Evolutionary conservation across 2,329 filamentous ascomycete species (phyloP).

Genomic region (Macrophomina phaseolina): DNA sequence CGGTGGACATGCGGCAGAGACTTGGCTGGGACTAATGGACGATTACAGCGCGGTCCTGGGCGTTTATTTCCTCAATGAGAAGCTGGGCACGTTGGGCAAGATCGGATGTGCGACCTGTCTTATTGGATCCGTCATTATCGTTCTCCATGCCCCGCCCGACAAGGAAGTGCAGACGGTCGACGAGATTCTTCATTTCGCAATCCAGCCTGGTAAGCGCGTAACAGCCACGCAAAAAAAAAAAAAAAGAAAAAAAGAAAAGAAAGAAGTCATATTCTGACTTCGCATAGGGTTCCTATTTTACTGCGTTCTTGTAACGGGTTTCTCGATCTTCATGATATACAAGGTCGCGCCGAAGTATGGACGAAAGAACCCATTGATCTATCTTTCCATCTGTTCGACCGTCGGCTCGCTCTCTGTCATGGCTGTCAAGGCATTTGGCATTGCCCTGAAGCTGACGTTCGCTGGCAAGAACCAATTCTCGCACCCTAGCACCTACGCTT

Average conservation of each 20-base stretch:
- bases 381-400: conserved; percentile 96
- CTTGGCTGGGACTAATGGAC: conserved; percentile 28
- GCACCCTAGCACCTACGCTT: conserved; percentile 95
- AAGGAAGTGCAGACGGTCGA: conserved; percentile 90
- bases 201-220: conserved; percentile 75
- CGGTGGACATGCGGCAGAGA: not conserved
- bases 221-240: not conserved
- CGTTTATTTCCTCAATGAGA: conserved; percentile 91
- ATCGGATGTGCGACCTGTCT: conserved; percentile 95
- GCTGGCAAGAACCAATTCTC: conserved; percentile 93
- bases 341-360: conserved; percentile 86
- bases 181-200: conserved; percentile 86
- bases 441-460: conserved; percentile 94
- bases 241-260: no score
- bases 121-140: conserved; percentile 95
- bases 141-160: conserved; percentile 94
- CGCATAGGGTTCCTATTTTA: conserved; percentile 84
- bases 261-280: not conserved
- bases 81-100: conserved; percentile 87
- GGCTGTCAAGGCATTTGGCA: conserved; percentile 98
- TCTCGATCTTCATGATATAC: conserved; percentile 96
- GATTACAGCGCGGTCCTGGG: conserved; percentile 67
- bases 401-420: conserved; percentile 98
- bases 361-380: conserved; percentile 94
- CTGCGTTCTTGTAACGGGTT: conserved; percentile 77